Evolutionary conservation across 1,139 yeast genomes (phyloP), one percentile per base, ranked within the genome.

Genomic region (Taphrina sp.): DNA sequence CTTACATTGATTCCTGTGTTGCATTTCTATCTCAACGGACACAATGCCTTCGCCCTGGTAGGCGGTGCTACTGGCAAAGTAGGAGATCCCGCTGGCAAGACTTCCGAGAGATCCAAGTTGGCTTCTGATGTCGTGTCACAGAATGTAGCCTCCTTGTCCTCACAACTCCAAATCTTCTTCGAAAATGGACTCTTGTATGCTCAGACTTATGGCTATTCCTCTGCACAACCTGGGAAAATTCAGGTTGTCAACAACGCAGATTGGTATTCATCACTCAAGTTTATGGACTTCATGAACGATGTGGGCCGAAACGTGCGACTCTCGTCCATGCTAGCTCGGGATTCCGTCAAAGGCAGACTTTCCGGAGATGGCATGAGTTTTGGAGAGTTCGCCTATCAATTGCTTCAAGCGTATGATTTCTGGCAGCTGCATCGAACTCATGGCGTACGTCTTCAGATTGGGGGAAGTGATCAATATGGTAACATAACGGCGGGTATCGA

Each of bases 391-490:
- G 78, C 95, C 1, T 92, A 92, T 69, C 99, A 92, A 67, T 75
- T 92, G 17, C 71, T 92, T 51, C 99, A 92, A 68, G 97, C 96
- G 0, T 92, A 81, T 68, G 99, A 92, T 67, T 94, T 89, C 66
- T 89, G 85, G 79, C 89, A 90, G 66, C 72, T 94, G 61, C 81
- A 81, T 71, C 76, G 76, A 43, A 68, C 77, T 14, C 72, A 79
- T 36, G 71, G 74, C 2, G 94, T 92, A 41, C 77, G 49, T 70
- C 31, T 54, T 8, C 96, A 92, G 70, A 81, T 94, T 23, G 99
- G 99, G 14, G 99, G 99, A 5, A 89, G 85, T 66, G 98, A 92
- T 67, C 99, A 92, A 70, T 92, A 96, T 92, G 99, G 99, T 1
- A 92, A 92, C 65, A 94, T 94, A 61, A 88, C 95, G 3, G 97